Evolutionary conservation across 2,329 filamentous ascomycete genomes (phyloP).

Genomic region (Neonectria punicea): DNA sequence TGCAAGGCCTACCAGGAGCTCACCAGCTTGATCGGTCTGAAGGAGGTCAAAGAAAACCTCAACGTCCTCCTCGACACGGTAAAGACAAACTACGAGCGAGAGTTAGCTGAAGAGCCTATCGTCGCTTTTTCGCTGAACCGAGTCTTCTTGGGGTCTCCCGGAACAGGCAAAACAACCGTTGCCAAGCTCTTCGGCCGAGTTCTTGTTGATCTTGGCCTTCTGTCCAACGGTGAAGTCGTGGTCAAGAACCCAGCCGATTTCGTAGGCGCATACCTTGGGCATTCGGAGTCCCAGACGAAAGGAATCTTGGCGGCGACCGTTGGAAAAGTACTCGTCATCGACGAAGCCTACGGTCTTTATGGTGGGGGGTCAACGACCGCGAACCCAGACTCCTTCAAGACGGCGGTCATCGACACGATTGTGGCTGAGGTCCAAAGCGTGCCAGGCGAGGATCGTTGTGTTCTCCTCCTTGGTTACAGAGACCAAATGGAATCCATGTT

Average conservation of each 20-base stretch:
- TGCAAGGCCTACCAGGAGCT: slow-evolving; percentile 69
- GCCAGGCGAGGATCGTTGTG: slow-evolving; percentile 77
- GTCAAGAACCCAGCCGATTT: slow-evolving; percentile 81
- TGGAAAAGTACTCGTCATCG: slow-evolving; percentile 83
- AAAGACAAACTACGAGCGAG: slow-evolving; percentile 71
- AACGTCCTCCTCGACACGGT: slow-evolving; percentile 69
- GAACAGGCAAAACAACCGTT: slow-evolving; percentile 81
- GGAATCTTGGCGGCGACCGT: slow-evolving; percentile 72
- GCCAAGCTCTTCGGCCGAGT: slow-evolving; percentile 78
- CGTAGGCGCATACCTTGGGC: slow-evolving; percentile 69
- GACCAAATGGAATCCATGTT: slow-evolving; percentile 78
- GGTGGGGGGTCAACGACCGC: slow-evolving; percentile 50
- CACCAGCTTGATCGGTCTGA: slow-evolving; percentile 67
- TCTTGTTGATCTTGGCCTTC: slow-evolving; percentile 72
- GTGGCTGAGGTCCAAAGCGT: slow-evolving; percentile 78
- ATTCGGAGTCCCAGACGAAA: slow-evolving; percentile 78
- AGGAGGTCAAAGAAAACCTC: slow-evolving; percentile 70
- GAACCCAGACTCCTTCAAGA: slow-evolving; percentile 59
- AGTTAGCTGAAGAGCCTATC: slow-evolving; percentile 68
- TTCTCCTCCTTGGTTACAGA: slow-evolving; percentile 77
- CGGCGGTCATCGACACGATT: slow-evolving; percentile 77
- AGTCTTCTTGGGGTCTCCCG: slow-evolving; percentile 77
- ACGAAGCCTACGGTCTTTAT: slow-evolving; percentile 79
- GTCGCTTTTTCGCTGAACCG: slow-evolving; percentile 73
- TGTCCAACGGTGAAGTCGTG: slow-evolving; percentile 77